Evolutionary conservation across 163 green algal genomes (phyloP), one percentile per base, ranked within the genome.

Genomic region (Coccomyxa subellipsoidea): DNA sequence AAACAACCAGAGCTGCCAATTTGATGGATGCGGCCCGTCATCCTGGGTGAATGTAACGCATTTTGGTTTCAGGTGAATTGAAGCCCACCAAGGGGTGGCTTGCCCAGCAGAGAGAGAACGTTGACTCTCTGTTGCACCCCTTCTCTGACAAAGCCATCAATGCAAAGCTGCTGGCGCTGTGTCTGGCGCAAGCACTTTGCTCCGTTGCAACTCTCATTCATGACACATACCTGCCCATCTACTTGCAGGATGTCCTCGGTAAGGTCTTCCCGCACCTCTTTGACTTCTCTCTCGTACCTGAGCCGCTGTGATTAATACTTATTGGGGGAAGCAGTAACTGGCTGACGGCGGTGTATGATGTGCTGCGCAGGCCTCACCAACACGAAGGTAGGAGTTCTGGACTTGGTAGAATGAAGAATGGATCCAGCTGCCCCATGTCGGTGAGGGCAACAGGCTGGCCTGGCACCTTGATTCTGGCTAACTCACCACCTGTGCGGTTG

Each of bases 131-230:
- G 72, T 38, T 86, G 18, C 72, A 59, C 23, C 83, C 83, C 7
- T 86, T 86, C 54, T 84, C 73, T 23, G 83, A 93, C 78, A 54
- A 83, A 4, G 78, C 38, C 0, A 82, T 84, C 54, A 93, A 92
- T 38, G 76, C 38, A 12, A 81, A 84, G 29, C 81, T 93, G 72
- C 39, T 92, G 39, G 77, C 88, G 2, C 82, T 92, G 21, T 90
- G 86, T 69, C 36, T 79, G 66, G 88, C 90, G 27, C 91, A 96
- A 59, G 92, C 93, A 80, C 89, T 98, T 73, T 96, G 91, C 84
- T 95, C 90, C n/a, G 86, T 96, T 0, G 92, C 94, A 40, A 98
- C 94, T 1, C 87, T 97, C 34, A 95, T 98, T 47, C 94, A 98
- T 81, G 94, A 97, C 88, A 95, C 92, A 32, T 97, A 96, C 89